Conservation (phyloP, 805 yeast species). For the Wickerhamomyces hampshirensis region DNA sequence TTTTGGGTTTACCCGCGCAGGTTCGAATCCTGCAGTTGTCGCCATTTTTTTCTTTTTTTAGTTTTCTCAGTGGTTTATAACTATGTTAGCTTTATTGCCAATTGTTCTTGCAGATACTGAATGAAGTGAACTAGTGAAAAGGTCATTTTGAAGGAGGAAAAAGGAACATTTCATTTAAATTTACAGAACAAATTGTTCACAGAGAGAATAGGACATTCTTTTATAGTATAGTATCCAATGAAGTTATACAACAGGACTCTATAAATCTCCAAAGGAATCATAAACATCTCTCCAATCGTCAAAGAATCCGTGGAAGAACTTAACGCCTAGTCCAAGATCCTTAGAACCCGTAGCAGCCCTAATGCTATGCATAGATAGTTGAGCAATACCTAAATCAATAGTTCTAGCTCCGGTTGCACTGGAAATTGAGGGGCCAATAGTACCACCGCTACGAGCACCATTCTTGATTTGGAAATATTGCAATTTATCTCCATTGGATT, state of each 20-base stretch:
- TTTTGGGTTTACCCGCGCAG: slow-evolving; percentile 59
- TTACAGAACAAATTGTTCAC: no score
- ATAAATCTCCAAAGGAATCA: slow-evolving; percentile 45
- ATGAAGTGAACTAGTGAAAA: no score
- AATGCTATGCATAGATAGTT: slow-evolving; percentile 81
- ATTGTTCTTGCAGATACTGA: no score
- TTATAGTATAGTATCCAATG: no score
- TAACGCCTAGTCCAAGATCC: slow-evolving; percentile 70
- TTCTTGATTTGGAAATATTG: slow-evolving; percentile 87
- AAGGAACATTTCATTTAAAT: no score
- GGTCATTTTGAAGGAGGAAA: background rate
- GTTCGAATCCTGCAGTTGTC: slow-evolving; percentile 75
- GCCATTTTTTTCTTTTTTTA: slow-evolving; percentile 20
- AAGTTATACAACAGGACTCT: background rate
- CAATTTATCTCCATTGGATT: slow-evolving; percentile 54
- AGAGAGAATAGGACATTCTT: no score
- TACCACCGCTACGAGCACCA: slow-evolving; percentile 82
- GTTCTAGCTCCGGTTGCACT: slow-evolving; percentile 68
- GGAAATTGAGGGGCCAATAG: slow-evolving; percentile 74
- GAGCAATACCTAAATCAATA: slow-evolving; percentile 78
- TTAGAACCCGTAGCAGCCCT: slow-evolving; percentile 76
- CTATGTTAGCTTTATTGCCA: no score
- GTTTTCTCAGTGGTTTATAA: background rate
- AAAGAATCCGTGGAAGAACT: slow-evolving; percentile 68
- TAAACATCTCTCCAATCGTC: slow-evolving; percentile 59